Base-by-base conservation (phyloP, 768 basidiomycete species). In the Mycena rosella region DNA sequence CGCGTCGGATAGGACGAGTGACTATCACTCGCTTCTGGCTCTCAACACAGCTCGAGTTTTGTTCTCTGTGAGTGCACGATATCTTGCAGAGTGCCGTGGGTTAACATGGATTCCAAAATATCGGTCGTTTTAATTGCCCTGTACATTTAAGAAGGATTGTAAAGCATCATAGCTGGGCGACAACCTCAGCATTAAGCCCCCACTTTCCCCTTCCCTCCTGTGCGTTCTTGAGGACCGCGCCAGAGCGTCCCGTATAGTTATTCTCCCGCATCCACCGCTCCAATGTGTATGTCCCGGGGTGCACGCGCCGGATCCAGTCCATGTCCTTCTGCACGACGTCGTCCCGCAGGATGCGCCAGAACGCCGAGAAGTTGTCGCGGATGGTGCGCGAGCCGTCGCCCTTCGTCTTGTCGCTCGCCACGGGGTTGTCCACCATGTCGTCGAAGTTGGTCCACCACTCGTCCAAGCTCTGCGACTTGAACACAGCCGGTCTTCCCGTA, bases 181-280 rank as follows among this genome's bases (percentile, higher is more conserved):
- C 56, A 22, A 57, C 56, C 42, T 42, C 56, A 13, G 24, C 3
- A 18, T 42, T 42, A 17, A 57, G 42, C 6, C 56, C 56, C 27
- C 56, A 45, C 5, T 20, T 29, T 2, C 40, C 40, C 20, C 20
- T 27, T 7, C 56, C 56, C 27, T 57, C 56, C 3, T 44, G 56
- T 4, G 18, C 27, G 22, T 57, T 45, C 22, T 57, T 57, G 38
- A 57, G 9, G 26, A 45, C 56, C 20, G 40, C n/a, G 9, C 27
- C 56, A 10, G 56, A n/a, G 5, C 56, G 15, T 20, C 42, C 40
- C 13, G 27, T 29, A n/a, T 57, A 57, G 27, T n/a, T 30, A 22
- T 44, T 71, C 68, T 73, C 70, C 40, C 71, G 69, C 78, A 80
- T 79, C 79, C 79, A 80, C 22, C 63, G 67, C 71, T 80, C 77